Conservation (phyloP, 1,284 basidiomycete genomes). For the Exsudoporus floridanus region DNA sequence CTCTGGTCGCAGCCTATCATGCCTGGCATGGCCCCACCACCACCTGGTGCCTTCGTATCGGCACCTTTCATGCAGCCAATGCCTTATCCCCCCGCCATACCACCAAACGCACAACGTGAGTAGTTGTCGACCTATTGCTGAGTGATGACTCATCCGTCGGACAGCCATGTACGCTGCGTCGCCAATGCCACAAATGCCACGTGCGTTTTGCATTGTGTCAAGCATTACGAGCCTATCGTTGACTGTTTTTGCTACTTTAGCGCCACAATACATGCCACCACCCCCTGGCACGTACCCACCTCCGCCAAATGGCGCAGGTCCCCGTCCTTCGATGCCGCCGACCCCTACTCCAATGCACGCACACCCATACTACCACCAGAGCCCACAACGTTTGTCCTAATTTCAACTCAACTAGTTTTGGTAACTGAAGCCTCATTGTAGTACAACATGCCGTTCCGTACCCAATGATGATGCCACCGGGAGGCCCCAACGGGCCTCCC, state of each 20-base stretch:
- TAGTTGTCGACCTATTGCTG: neutral
- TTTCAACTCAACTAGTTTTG: slow-evolving; percentile 20
- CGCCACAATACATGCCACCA: slow-evolving; percentile 70
- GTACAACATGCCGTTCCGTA: slow-evolving; percentile 82
- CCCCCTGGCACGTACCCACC: slow-evolving; percentile 69
- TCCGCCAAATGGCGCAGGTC: slow-evolving; percentile 70
- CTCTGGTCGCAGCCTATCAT: slow-evolving; percentile 60
- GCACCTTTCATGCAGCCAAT: slow-evolving; percentile 79
- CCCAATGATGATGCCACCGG: slow-evolving; percentile 79
- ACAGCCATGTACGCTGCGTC: slow-evolving; percentile 78
- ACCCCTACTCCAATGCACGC: slow-evolving; percentile 81
- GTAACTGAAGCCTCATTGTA: slow-evolving; percentile 38
- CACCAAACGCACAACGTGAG: slow-evolving; percentile 61
- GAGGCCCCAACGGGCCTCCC: slow-evolving; percentile 53
- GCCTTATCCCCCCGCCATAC: slow-evolving; percentile 75
- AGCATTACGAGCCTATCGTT: neutral
- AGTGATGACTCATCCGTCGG: neutral
- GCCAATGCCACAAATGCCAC: slow-evolving; percentile 80
- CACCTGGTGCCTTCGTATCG: slow-evolving; percentile 73
- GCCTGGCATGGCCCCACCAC: slow-evolving; percentile 75
- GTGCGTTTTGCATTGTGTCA: slow-evolving; percentile 44
- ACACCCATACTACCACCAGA: slow-evolving; percentile 82
- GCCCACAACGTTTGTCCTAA: slow-evolving; percentile 68
- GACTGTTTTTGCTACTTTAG: slow-evolving; percentile 32
- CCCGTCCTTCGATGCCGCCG: slow-evolving; percentile 80